Evolutionary conservation across 805 yeast species (phyloP).

Genomic region (Kazachstania kunashirensis): DNA sequence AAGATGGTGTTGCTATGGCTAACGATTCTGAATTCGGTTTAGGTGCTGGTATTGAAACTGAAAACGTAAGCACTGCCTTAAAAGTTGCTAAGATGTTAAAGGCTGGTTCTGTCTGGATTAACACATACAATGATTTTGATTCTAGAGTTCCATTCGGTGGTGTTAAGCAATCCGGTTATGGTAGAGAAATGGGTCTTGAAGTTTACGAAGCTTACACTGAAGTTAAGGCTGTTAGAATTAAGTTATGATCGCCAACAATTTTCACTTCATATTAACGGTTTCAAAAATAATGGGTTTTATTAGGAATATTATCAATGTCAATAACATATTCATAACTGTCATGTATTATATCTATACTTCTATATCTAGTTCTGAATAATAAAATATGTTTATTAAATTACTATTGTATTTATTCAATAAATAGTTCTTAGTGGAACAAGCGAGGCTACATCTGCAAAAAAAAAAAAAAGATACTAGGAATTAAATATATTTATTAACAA

Average conservation of each 20-base stretch:
- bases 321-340: too few species aligned
- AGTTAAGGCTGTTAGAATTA: constrained; percentile 63
- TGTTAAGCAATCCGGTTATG: constrained; percentile 69
- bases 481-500: too few species aligned
- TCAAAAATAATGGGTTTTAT: too few species aligned
- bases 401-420: too few species aligned
- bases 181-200: constrained; percentile 79
- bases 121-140: constrained; percentile 73
- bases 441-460: too few species aligned
- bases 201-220: constrained; percentile 70
- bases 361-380: too few species aligned
- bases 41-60: constrained; percentile 74
- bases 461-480: too few species aligned
- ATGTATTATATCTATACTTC: too few species aligned
- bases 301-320: too few species aligned
- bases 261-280: too few species aligned
- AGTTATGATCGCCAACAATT: constrained; percentile 22
- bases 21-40: constrained; percentile 67
- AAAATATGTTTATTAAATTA: too few species aligned
- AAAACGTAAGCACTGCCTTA: constrained; percentile 49
- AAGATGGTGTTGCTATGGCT: constrained; percentile 57
- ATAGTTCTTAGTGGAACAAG: too few species aligned
- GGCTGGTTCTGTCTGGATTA: constrained; percentile 74
- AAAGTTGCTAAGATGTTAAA: constrained; percentile 54
- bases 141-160: constrained; percentile 75